Evolutionary conservation across 2,329 filamentous ascomycete genomes (phyloP).

Genomic region (Mycocentrospora acerina): DNA sequence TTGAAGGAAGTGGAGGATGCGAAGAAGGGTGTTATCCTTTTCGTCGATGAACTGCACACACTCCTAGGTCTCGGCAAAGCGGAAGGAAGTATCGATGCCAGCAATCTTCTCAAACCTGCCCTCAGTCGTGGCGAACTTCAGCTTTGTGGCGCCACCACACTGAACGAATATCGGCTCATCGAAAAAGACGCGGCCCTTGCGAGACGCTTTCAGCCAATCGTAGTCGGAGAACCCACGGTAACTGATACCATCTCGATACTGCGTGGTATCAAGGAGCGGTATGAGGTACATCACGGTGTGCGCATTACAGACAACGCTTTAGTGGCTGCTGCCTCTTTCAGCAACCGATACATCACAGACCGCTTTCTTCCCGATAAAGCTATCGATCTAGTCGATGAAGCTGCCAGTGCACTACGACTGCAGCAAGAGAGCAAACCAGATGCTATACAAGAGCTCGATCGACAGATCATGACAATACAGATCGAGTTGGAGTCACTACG

Average conservation of each 20-base stretch:
- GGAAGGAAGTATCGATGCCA: conserved; percentile 94
- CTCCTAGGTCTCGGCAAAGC: conserved; percentile 90
- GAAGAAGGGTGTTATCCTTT: conserved; percentile 86
- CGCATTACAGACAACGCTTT: conserved; percentile 89
- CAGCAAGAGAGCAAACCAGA: conserved; percentile 98
- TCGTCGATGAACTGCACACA: conserved; percentile 93
- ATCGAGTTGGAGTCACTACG: conserved; percentile 93
- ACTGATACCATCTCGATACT: conserved; percentile 94
- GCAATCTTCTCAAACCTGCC: conserved; percentile 90
- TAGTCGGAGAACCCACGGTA: conserved; percentile 88
- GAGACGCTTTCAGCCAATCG: conserved; percentile 88
- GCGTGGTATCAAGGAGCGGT: conserved; percentile 94
- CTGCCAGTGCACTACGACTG: conserved; percentile 82
- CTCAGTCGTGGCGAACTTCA: conserved; percentile 91
- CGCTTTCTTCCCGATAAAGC: conserved; percentile 96
- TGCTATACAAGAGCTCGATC: conserved; percentile 86
- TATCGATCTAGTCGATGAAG: conserved; percentile 95
- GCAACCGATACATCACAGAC: conserved; percentile 95
- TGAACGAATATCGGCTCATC: conserved; percentile 88
- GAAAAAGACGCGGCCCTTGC: conserved; percentile 96
- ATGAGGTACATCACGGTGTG: conserved; percentile 96
- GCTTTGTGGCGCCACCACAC: conserved; percentile 90
- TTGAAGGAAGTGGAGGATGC: conserved; percentile 89
- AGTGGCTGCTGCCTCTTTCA: conserved; percentile 87
- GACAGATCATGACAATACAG: conserved; percentile 95